These are phyloP conservation scores for Mucor irregularis DNA, from an alignment of 371 early-diverging fungal species.

Conservation along the genomic window DNA sequence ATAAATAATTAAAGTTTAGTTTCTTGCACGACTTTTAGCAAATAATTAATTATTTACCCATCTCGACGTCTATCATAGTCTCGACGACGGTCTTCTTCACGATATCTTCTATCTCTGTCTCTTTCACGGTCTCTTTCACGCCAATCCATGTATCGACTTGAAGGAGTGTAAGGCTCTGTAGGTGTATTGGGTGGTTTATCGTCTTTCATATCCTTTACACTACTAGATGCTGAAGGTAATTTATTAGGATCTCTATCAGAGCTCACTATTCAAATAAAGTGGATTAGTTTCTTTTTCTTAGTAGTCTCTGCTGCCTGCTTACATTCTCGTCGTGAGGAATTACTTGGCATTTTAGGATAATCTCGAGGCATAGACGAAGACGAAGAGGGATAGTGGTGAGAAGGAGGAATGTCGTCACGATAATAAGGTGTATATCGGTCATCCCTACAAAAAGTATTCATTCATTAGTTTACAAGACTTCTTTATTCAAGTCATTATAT, in stretches of 20 bases:
- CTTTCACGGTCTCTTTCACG: constrained; percentile 48
- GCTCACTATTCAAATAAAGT: constrained; percentile 1
- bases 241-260: constrained; percentile 19
- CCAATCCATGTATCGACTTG: constrained; percentile 45
- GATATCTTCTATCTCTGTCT: constrained; percentile 45
- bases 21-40: neutral
- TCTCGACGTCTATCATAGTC: constrained; percentile 45
- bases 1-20: neutral
- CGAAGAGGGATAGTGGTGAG: constrained; percentile 34
- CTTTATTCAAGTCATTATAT: no score
- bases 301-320: no score
- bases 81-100: constrained; percentile 51
- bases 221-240: constrained; percentile 15
- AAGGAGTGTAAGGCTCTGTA: neutral
- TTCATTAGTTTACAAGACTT: no score
- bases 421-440: constrained; percentile 49
- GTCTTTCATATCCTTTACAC: constrained; percentile 35
- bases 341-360: constrained; percentile 34
- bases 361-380: constrained; percentile 28
- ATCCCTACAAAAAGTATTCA: no score
- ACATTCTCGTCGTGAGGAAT: constrained; percentile 42
- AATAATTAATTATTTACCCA: constrained; percentile 19
- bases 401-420: constrained; percentile 38
- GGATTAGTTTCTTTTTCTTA: neutral
- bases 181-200: constrained; percentile 22